phyloP scores from a whole-genome alignment of 1,139 yeast species.

The Neolecta irregularis region DNA sequence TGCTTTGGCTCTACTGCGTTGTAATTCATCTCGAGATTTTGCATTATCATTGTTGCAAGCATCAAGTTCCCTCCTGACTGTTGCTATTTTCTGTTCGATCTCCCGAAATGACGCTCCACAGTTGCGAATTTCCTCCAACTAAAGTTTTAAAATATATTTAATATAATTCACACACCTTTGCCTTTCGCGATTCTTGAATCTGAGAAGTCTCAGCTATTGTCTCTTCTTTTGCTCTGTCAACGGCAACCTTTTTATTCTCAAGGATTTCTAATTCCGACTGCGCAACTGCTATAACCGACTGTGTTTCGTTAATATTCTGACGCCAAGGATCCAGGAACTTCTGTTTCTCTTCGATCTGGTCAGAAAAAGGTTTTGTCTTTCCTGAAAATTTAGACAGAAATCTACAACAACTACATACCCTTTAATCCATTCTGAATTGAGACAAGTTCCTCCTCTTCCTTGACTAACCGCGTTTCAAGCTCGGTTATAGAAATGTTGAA shows the following conservation, averaged over 20 bases:
- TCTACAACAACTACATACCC: slow-evolving; percentile 21
- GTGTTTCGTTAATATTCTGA: slow-evolving; percentile 47
- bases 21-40: too few relatives aligned
- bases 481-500: slow-evolving; percentile 24
- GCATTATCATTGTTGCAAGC: slow-evolving; percentile 36
- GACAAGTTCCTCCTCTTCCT: slow-evolving; percentile 43
- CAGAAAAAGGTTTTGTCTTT: slow-evolving; percentile 43
- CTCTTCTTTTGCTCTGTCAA: slow-evolving; percentile 33
- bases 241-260: slow-evolving; percentile 32
- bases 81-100: too few relatives aligned
- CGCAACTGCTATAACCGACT: slow-evolving; percentile 49
- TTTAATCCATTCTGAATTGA: slow-evolving; percentile 52
- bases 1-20: too few relatives aligned
- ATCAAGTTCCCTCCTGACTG: slow-evolving; percentile 31
- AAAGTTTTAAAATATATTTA: not conserved
- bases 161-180: slow-evolving; percentile 20
- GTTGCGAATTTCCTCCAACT: slow-evolving; percentile 17
- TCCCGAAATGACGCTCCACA: too few relatives aligned
- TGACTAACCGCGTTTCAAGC: slow-evolving; percentile 33
- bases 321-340: slow-evolving; percentile 73
- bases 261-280: slow-evolving; percentile 51
- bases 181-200: slow-evolving; percentile 39
- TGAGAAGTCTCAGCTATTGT: slow-evolving; percentile 34
- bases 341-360: slow-evolving; percentile 48
- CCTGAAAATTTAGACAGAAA: not conserved